Evolutionary conservation across 495 filamentous ascomycete species (phyloP).

Genomic region (Xanthoparmelia taractica): DNA sequence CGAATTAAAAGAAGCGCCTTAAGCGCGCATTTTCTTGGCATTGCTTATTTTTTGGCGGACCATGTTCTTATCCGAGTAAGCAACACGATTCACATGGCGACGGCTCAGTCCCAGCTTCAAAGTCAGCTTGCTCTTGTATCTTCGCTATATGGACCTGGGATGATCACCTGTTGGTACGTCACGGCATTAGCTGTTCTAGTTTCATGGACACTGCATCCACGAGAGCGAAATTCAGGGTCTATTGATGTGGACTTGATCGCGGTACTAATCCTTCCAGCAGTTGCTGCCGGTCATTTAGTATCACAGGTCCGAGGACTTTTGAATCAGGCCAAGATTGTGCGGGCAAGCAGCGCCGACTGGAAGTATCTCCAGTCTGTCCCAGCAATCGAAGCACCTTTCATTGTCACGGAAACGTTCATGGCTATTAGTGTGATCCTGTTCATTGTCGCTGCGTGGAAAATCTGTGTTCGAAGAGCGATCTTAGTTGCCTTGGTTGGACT

Average conservation of each 20-base stretch:
- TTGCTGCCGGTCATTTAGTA: slow-evolving; percentile 19
- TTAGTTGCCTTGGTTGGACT: slow-evolving; percentile 13
- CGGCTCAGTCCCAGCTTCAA: not conserved
- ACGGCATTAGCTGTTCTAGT: slow-evolving; percentile 18
- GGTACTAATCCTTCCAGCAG: slow-evolving; percentile 10
- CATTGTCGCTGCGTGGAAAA: slow-evolving; percentile 1
- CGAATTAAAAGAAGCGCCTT: slow-evolving; percentile 2
- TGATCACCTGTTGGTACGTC: slow-evolving; percentile 23
- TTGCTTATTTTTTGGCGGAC: too few relatives aligned
- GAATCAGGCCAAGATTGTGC: not conserved
- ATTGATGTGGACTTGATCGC: slow-evolving; percentile 17
- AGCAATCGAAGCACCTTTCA: slow-evolving; percentile 14
- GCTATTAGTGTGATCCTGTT: slow-evolving; percentile 11
- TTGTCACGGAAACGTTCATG: slow-evolving; percentile 13
- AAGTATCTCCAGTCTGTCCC: slow-evolving; percentile 1
- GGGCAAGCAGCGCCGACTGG: not conserved
- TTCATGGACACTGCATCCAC: slow-evolving; percentile 18
- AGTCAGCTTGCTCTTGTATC: slow-evolving; percentile 20
- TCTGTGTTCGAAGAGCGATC: slow-evolving; percentile 7
- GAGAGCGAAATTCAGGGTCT: slow-evolving; percentile 11
- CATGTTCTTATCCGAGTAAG: too few relatives aligned
- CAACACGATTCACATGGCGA: not conserved
- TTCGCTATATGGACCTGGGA: slow-evolving; percentile 25
- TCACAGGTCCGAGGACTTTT: not conserved
- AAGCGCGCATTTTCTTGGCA: not conserved